Base-by-base conservation (phyloP, 2,329 filamentous ascomycete species). In the Periglandula ipomoeae region DNA sequence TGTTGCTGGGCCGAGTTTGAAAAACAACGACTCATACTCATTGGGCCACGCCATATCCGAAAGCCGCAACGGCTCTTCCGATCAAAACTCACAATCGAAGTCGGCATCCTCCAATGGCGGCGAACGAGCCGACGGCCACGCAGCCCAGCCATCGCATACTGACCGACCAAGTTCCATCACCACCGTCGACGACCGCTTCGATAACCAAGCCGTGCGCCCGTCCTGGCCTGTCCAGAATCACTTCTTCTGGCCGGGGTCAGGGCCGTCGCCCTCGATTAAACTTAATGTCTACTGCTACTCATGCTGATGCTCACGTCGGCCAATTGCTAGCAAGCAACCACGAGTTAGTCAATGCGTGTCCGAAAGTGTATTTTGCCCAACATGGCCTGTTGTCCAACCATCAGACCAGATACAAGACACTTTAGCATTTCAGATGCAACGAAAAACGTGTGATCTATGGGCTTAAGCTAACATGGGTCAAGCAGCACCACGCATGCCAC, bases 401-500 rank as follows among this genome's bases (percentile, higher is more conserved):
- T 27, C 8, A 22, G 30, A 1, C 30, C 30, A 32, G 15, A 15
- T 32, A 11, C 4, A 32, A 32, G 10, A 32, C 8, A 11, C 6
- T 32, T 32, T 32, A 10, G 30, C 30, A 15, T 32, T 15, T 10
- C 15, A 32, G 15, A 32, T 8, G 30, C 30, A 20, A 8, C 35
- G n/a, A n/a, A n/a, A n/a, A n/a, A 38, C 35, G 35, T 38, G 35
- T 17, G 35, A 23, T 23, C 13, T 9, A 39, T 30, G 35, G 34
- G 44, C n/a, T n/a, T n/a, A n/a, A n/a, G n/a, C 44, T 46, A 46
- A 46, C 7, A 39, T 26, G 24, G 34, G 19, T 34, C 26, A 27
- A 39, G 22, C n/a, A 39, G 24, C n/a, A 39, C 22, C 34, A 38
- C 6, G 10, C 44, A 38, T 1, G 20, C 32, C 22, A 19, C 34